Evolutionary conservation across 768 basidiomycete genomes (phyloP).

Genomic region (Leccinum incarnatum): DNA sequence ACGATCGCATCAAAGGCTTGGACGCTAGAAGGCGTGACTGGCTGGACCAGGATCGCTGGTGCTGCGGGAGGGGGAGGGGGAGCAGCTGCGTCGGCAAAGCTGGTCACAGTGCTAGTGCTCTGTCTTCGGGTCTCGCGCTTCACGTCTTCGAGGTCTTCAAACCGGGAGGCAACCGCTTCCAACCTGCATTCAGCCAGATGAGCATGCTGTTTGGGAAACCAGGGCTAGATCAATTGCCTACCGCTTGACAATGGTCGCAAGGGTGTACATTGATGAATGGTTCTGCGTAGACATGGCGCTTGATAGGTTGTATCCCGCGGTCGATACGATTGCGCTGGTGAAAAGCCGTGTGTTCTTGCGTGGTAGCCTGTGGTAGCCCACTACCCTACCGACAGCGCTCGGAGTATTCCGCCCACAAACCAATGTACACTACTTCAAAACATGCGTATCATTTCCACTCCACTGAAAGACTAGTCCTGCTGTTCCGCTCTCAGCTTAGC

Average conservation of each 20-base stretch:
- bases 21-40: constrained; percentile 56
- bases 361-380: neutral
- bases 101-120: constrained; percentile 32
- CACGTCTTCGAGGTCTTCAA: constrained; percentile 85
- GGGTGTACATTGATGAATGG: constrained; percentile 57
- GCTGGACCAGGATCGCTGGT: constrained; percentile 36
- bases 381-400: constrained; percentile 6
- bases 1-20: constrained; percentile 72
- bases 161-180: constrained; percentile 89
- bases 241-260: constrained; percentile 84
- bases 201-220: constrained; percentile 4
- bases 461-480: constrained; percentile 14
- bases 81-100: constrained; percentile 19
- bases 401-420: constrained; percentile 21
- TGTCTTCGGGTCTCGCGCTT: constrained; percentile 25
- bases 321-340: neutral
- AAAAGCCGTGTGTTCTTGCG: neutral
- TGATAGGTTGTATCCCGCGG: neutral
- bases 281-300: constrained; percentile 35
- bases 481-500: constrained; percentile 31
- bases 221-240: constrained; percentile 30
- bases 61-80: constrained; percentile 35
- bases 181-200: constrained; percentile 47
- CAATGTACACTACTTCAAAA: neutral
- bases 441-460: neutral